Percentiles rank a stretch among this genome's conserved stretches.
Evolutionary conservation across 768 basidiomycete genomes (phyloP).

Genomic region (Paxillus ammoniavirescens): DNA sequence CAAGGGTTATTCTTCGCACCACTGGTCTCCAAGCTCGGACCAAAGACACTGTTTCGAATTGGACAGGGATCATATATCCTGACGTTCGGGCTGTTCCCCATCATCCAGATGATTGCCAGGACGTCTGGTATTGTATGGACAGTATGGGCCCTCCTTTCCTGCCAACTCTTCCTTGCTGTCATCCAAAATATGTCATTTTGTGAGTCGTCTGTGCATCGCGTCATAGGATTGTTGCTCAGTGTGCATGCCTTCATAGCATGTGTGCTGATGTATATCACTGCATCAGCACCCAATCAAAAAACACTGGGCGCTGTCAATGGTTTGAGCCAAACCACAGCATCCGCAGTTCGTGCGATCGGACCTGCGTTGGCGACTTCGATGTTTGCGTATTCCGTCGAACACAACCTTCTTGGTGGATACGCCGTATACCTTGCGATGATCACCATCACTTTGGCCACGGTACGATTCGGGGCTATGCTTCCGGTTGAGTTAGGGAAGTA

Average conservation of each 20-base stretch:
- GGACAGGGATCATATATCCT: constrained; percentile 21
- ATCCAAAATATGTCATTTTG: constrained; percentile 56
- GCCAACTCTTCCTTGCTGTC: constrained; percentile 35
- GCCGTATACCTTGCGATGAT: constrained; percentile 31
- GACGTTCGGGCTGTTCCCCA: constrained; percentile 28
- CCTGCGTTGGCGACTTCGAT: constrained; percentile 49
- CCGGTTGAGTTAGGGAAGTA: no score
- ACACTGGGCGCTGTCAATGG: constrained; percentile 66
- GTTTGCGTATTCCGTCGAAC: constrained; percentile 48
- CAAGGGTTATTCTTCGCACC: constrained; percentile 40
- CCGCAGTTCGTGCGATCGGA: constrained; percentile 46
- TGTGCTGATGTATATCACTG: constrained; percentile 67
- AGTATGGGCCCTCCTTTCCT: no score
- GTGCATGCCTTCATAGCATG: constrained; percentile 38
- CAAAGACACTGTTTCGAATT: constrained; percentile 30
- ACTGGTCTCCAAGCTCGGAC: constrained; percentile 35
- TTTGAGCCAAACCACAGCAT: constrained; percentile 43
- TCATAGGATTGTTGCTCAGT: no score
- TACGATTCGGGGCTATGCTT: no score
- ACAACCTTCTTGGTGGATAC: constrained; percentile 44
- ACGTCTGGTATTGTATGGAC: neutral
- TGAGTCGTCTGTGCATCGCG: constrained; percentile 26
- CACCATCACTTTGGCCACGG: no score
- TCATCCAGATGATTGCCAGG: neutral
- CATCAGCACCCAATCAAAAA: constrained; percentile 51